Base-by-base conservation (phyloP, 345 rosid genomes). In the Physaria fendleri region DNA sequence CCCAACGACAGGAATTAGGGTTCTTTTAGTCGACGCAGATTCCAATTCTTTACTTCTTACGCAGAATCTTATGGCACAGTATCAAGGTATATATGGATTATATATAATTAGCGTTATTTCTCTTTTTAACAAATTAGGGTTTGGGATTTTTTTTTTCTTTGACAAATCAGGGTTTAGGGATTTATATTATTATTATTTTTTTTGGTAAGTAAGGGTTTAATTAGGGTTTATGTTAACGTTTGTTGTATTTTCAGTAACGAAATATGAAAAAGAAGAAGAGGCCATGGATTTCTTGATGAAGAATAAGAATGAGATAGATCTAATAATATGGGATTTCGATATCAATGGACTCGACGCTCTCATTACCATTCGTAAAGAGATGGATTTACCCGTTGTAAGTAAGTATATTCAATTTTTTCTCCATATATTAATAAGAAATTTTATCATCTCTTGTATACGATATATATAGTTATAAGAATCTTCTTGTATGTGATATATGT, bases 11-110 rank as follows among this genome's bases (percentile, higher is more conserved):
- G 29, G n/a, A 14, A 35, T 35, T 43, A 52, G 73, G 32, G 59
- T 52, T 51, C 47, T 68, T 43, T 2, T 68, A 17, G 73, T 68
- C 32, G 73, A 60, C 17, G 20, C 60, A 42, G 66, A 68, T 68
- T 21, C 20, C 29, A 42, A 52, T 11, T 68, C 33, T 2, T 43
- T 11, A 41, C 13, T 11, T 5, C 9, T 18, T 17, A 32, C 8
- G 60, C 20, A 34, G 33, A 34, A 34, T 54, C 59, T 59, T 38
- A 42, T 68, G 73, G 21, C 58, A 23, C 40, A 51, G 3, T 66
- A 66, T 34, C 52, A 49, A 66, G 71, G 65, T 66, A 44, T 22
- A 32, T 5, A 13, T 14, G 9, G 2, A 13, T 32, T 66, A 44
- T 22, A 32, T 5, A 13, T 14, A 13, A 3, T 22, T 32, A 32